phyloP scores from a whole-genome alignment of 495 filamentous ascomycete genomes.

The Polyplosphaeria fusca region DNA sequence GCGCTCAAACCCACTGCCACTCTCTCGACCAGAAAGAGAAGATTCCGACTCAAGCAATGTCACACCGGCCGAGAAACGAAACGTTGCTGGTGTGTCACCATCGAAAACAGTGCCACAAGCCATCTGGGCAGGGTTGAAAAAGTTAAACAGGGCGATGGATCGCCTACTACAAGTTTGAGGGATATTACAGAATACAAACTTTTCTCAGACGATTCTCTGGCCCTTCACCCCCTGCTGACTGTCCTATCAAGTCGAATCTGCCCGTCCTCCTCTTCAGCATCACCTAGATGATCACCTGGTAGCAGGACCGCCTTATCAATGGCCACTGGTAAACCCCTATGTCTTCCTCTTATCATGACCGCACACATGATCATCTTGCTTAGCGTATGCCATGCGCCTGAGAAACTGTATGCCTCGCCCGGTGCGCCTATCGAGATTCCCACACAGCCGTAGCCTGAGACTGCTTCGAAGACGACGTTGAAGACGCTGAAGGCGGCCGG shows the following conservation, averaged over 20 bases:
- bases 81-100: no score
- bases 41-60: no score
- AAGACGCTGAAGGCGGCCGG: constrained; percentile 74
- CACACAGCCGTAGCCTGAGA: constrained; percentile 81
- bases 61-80: no score
- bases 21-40: no score
- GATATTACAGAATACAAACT: no score
- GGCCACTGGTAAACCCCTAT: constrained; percentile 76
- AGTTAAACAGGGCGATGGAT: not conserved
- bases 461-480: constrained; percentile 82
- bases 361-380: constrained; percentile 75
- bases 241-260: constrained; percentile 45
- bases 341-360: constrained; percentile 75
- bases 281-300: constrained; percentile 51
- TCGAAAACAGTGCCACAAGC: no score
- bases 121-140: not conserved
- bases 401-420: constrained; percentile 65
- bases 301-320: constrained; percentile 76
- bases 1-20: not conserved
- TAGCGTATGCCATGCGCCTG: constrained; percentile 64
- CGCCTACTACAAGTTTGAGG: not conserved
- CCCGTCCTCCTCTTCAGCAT: constrained; percentile 61
- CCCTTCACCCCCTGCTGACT: constrained; percentile 31
- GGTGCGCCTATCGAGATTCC: constrained; percentile 74
- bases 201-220: no score